Evolutionary conservation across 768 basidiomycete genomes (phyloP).

Genomic region (Macrolepiota dolichaula): DNA sequence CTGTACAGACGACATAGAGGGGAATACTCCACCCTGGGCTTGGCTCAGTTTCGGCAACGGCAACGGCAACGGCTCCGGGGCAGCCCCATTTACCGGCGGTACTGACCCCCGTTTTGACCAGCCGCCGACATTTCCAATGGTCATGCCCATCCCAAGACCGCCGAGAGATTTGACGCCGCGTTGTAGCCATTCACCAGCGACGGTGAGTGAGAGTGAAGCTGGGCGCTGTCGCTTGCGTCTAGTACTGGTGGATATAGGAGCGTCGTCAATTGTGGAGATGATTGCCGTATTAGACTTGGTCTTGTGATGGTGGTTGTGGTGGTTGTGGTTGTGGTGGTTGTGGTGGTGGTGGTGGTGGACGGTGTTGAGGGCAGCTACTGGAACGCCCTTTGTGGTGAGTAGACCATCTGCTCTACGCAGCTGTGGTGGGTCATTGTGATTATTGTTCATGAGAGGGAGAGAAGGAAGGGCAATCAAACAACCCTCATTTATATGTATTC

Average conservation of each 20-base stretch:
- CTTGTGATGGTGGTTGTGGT: not conserved
- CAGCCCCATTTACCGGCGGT: not conserved
- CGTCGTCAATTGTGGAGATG: not conserved
- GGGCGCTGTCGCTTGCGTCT: not conserved
- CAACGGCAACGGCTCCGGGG: not conserved
- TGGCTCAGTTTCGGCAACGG: not conserved
- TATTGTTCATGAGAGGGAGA: not conserved
- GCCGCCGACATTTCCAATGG: not conserved
- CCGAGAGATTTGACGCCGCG: not conserved
- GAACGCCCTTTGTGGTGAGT: not conserved
- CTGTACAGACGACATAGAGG: not conserved
- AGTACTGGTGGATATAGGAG: not conserved
- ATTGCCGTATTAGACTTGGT: not conserved
- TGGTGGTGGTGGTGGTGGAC: not conserved
- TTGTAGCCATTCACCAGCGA: constrained; percentile 1
- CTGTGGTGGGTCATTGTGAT: not conserved
- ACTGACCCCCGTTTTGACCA: not conserved
- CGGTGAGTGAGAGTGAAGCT: not conserved
- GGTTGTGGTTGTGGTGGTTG: not conserved
- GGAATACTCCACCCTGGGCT: not conserved
- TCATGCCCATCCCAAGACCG: not conserved
- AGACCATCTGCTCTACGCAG: not conserved
- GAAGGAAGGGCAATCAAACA: not conserved
- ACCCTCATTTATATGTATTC: not conserved
- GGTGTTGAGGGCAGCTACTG: not conserved